Base-by-base conservation (phyloP, 495 filamentous ascomycete genomes). In the Xylaria venustula region DNA sequence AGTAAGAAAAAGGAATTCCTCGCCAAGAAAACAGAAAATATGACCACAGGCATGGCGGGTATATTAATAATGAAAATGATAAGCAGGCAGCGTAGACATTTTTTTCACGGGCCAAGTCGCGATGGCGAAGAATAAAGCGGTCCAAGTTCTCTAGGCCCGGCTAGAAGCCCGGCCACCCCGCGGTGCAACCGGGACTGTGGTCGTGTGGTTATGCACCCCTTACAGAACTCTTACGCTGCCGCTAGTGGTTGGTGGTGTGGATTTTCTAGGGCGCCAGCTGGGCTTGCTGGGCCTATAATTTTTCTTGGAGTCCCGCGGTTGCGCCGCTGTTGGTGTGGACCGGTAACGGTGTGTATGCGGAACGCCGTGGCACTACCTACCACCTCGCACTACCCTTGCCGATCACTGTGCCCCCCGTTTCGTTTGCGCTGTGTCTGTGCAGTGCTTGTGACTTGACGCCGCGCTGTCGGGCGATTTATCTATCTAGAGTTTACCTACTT, bases 121-220 rank as follows among this genome's bases (percentile, higher is more conserved):
- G 14, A 15, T 15, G 3, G 37, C 37, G 37, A 42, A 42, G 36
- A 25, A 19, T n/a, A 54, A 36, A 53, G 32, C 51, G 36, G 34
- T 41, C 51, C 30, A 34, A 54, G 51, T 54, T 42, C 51, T 42
- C 28, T 42, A 36, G 36, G 5, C 36, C 22, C 34, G 51, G 51
- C 51, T 23, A 54, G 30, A 23, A 12, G 6, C 22, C 36, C 51
- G 51, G 51, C 51, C 36, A 42, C 51, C 36, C 34, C 51, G 34
- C 51, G 51, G 36, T 23, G 20, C 20, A 26, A 17, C 30, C 30
- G 20, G 19, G 22, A n/a, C 48, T 22, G 7, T 54, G 36, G 51
- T 52, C 22, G 51, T 54, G 51, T 54, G 51, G 34, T 19, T 34
- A 11, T 34, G 30, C 30, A n/a, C n/a, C n/a, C 30, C 30, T 34